Conservation (phyloP, 1,284 basidiomycete species). For the Bjerkandera adusta region DNA sequence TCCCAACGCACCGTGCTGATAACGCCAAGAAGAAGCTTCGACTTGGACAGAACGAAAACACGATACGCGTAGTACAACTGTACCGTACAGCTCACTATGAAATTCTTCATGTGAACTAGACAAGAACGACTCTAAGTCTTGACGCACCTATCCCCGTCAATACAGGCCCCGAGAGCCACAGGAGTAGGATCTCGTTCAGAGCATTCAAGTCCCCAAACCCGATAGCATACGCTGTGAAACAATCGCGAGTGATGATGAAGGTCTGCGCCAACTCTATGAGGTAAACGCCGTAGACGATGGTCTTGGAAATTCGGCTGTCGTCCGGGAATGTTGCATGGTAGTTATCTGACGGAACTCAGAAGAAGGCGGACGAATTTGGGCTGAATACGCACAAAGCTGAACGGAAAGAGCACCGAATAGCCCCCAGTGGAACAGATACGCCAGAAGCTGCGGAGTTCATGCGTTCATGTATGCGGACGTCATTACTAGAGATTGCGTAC, state of each 20-base stretch:
- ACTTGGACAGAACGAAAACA: not conserved
- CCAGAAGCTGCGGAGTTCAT: constrained; percentile 8
- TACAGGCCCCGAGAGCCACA: no score
- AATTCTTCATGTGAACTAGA: no score
- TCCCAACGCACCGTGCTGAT: not conserved
- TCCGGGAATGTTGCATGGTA: constrained; percentile 18
- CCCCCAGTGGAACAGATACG: constrained; percentile 17
- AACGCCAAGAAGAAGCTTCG: not conserved
- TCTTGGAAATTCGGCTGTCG: constrained; percentile 12
- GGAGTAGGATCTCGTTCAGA: no score
- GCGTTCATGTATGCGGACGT: no score
- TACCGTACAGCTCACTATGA: not conserved
- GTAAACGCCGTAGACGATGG: constrained; percentile 12
- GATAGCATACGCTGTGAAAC: constrained; percentile 23
- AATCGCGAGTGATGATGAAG: constrained; percentile 24
- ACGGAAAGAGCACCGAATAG: constrained; percentile 17
- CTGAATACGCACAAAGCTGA: constrained; percentile 14
- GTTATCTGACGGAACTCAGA: constrained; percentile 6
- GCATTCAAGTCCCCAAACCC: constrained; percentile 24
- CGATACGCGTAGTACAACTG: constrained; percentile 3
- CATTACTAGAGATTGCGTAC: no score
- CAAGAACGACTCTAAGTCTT: no score
- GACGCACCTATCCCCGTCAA: no score
- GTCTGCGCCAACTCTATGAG: constrained; percentile 26
- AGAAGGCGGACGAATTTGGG: not conserved